Conservation (phyloP, 306 rosid genomes). For the Ochetophila trinervis region DNA sequence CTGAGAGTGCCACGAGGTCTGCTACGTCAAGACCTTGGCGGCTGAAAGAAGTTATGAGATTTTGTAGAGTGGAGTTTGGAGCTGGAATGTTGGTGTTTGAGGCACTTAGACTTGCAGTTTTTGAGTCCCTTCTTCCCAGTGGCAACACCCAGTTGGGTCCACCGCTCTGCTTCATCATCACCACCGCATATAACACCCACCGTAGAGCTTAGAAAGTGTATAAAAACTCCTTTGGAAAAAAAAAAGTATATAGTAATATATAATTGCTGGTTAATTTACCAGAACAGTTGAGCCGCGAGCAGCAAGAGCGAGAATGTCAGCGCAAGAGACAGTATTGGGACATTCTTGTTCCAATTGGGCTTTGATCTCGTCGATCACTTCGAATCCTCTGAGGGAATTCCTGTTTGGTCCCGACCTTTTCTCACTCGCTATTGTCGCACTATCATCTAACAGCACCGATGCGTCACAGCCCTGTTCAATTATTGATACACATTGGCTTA, state of each 20-base stretch:
- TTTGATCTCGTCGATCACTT: conserved; percentile 78
- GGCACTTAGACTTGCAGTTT: conserved; percentile 53
- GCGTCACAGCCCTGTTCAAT: conserved; percentile 71
- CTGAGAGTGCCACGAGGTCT: conserved; percentile 83
- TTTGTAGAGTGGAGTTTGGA: conserved; percentile 60
- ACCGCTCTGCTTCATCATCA: conserved; percentile 58
- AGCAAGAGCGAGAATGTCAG: conserved; percentile 81
- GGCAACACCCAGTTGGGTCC: conserved; percentile 88
- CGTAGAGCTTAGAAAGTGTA: neutral
- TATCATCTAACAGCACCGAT: conserved; percentile 63
- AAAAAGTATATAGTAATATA: neutral
- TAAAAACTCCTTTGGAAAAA: too few species aligned
- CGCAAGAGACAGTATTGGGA: conserved; percentile 75
- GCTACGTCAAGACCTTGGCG: conserved; percentile 83
- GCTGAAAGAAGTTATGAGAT: conserved; percentile 48
- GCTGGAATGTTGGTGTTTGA: conserved; percentile 73
- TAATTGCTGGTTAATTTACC: conserved; percentile 31
- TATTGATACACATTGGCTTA: neutral
- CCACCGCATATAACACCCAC: neutral
- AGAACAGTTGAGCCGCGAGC: conserved; percentile 71
- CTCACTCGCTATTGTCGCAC: conserved; percentile 49
- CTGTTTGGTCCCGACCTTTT: conserved; percentile 67
- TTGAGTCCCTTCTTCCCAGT: conserved; percentile 78
- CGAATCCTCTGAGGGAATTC: conserved; percentile 68
- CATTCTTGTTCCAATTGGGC: conserved; percentile 66